A percentile compares a stretch with the other conserved stretches of the same genome.
phyloP scores from a whole-genome alignment of 2,329 filamentous ascomycete genomes.

The Pyricularia pennisetigena region DNA sequence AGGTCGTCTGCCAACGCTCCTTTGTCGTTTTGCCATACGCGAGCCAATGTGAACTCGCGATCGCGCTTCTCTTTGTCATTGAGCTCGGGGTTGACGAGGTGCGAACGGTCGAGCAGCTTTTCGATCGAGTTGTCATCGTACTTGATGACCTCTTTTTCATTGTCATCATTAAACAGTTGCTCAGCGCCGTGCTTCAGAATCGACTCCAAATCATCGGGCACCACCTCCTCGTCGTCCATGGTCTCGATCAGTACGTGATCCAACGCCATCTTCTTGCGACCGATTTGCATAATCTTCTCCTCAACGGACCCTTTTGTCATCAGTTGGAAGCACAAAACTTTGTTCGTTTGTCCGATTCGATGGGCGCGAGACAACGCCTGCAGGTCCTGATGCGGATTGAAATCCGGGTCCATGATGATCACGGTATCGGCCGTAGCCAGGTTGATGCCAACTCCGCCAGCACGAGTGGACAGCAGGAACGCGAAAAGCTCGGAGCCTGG shows the following conservation, averaged over 20 bases:
- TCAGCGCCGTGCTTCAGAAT: slow-evolving; percentile 82
- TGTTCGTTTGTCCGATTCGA: slow-evolving; percentile 91
- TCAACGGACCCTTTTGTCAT: slow-evolving; percentile 85
- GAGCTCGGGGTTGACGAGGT: slow-evolving; percentile 61
- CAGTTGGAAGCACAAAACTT: slow-evolving; percentile 89
- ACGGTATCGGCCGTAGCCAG: slow-evolving; percentile 94
- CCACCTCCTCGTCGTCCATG: slow-evolving; percentile 77
- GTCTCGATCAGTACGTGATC: slow-evolving; percentile 92
- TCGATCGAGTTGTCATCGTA: slow-evolving; percentile 83
- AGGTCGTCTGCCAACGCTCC: slow-evolving; percentile 55
- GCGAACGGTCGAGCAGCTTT: slow-evolving; percentile 77
- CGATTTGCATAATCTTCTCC: slow-evolving; percentile 93
- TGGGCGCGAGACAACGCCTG: slow-evolving; percentile 92
- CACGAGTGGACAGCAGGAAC: slow-evolving; percentile 86
- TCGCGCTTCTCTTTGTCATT: slow-evolving; percentile 52
- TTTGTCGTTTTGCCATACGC: slow-evolving; percentile 84
- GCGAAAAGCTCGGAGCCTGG: slow-evolving; percentile 75
- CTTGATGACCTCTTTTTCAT: slow-evolving; percentile 60
- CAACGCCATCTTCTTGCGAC: slow-evolving; percentile 89
- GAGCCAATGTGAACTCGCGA: slow-evolving; percentile 78
- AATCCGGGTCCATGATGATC: slow-evolving; percentile 94
- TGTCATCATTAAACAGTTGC: slow-evolving; percentile 71
- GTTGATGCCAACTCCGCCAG: slow-evolving; percentile 95
- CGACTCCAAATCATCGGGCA: slow-evolving; percentile 70
- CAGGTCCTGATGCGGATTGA: slow-evolving; percentile 96